Evolutionary conservation across 495 filamentous ascomycete species (phyloP).

Genomic region (Wilcoxina mikolae): DNA sequence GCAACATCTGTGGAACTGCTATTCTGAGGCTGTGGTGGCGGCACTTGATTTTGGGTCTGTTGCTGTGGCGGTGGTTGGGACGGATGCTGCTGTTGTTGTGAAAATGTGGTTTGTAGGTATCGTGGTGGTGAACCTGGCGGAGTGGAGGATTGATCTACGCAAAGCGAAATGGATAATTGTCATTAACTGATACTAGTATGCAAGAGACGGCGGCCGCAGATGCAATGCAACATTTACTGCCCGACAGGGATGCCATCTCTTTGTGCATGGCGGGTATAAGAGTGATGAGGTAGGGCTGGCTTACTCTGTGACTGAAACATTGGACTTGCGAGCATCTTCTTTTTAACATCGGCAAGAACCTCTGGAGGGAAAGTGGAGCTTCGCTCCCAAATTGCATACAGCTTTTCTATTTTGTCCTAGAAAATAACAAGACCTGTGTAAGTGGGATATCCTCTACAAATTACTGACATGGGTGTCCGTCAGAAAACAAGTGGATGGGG

Average conservation of each 20-base stretch:
- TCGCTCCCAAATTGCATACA: constrained; percentile 96
- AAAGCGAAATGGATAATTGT: constrained; percentile 12
- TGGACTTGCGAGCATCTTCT: constrained; percentile 52
- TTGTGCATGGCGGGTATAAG: constrained; percentile 11
- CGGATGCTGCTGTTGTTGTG: constrained; percentile 28
- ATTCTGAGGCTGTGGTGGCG: constrained; percentile 36
- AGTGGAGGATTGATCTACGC: constrained; percentile 54
- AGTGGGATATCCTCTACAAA: constrained; percentile 29
- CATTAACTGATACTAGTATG: not conserved
- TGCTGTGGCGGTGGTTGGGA: constrained; percentile 20
- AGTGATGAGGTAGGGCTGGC: not conserved
- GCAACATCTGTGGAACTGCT: constrained; percentile 26
- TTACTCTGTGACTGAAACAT: constrained; percentile 44
- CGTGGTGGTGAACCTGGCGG: constrained; percentile 64
- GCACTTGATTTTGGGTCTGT: not conserved
- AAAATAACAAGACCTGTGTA: constrained; percentile 33
- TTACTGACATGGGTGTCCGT: constrained; percentile 1
- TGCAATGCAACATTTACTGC: not conserved
- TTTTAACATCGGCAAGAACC: constrained; percentile 74
- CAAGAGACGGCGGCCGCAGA: not conserved
- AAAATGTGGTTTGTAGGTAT: constrained; percentile 34
- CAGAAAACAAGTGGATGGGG: constrained; percentile 1
- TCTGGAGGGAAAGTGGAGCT: constrained; percentile 73
- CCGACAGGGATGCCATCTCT: not conserved
- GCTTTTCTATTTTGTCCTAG: constrained; percentile 93